Percentiles rank a stretch among this genome's conserved stretches.
Evolutionary conservation across 176 grass and related monocot species (phyloP).

Genomic region (Bonia amplexicaulis): DNA sequence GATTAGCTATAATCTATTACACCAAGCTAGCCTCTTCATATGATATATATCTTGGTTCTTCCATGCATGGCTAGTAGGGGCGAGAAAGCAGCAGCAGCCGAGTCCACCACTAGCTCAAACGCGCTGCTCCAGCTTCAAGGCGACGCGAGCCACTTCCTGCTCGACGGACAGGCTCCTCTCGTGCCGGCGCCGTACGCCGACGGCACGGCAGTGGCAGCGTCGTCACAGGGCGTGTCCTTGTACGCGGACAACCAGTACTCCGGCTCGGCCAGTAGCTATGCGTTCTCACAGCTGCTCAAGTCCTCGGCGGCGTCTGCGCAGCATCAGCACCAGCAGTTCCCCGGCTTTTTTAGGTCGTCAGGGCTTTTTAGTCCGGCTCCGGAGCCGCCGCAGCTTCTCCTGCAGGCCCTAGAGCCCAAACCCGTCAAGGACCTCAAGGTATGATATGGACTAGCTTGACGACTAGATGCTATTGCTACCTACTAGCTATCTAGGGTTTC

Average conservation of each 20-base stretch:
- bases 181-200: neutral
- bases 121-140: constrained; percentile 36
- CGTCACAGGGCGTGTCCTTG: neutral
- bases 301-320: neutral
- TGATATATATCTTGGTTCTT: neutral
- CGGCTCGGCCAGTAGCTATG: neutral
- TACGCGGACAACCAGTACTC: constrained; percentile 14
- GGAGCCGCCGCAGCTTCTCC: neutral
- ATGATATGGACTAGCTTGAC: neutral
- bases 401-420: constrained; percentile 10
- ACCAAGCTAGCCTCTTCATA: too few species aligned
- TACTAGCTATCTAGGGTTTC: constrained; percentile 11
- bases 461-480: too few species aligned
- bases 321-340: constrained; percentile 4
- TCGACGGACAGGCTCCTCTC: neutral
- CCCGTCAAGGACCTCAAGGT: neutral
- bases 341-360: constrained; percentile 12
- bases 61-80: neutral
- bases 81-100: neutral
- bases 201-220: neutral
- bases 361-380: neutral
- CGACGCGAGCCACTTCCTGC: constrained; percentile 25
- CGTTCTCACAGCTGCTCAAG: neutral
- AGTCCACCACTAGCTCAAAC: constrained; percentile 8
- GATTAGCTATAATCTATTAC: neutral